Evolutionary conservation across 129 eudicot species (phyloP).

Genomic region (Mikania micrantha): DNA sequence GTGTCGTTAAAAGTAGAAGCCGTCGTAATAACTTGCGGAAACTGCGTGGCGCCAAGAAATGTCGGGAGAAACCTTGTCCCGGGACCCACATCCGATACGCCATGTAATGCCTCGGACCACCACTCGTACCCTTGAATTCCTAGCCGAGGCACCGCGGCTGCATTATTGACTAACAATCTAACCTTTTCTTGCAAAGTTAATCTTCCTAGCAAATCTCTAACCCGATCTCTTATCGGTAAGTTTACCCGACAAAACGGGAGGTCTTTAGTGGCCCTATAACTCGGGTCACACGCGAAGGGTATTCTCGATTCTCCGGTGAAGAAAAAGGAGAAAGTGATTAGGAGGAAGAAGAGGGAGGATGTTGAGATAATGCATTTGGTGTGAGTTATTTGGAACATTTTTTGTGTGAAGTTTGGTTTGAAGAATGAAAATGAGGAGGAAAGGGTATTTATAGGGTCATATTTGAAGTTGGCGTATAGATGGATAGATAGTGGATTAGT

Average conservation of each 20-base stretch:
- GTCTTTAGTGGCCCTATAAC: constrained; percentile 33
- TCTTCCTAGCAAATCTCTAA: constrained; percentile 64
- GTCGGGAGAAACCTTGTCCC: constrained; percentile 65
- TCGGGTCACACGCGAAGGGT: constrained; percentile 83
- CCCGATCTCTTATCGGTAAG: constrained; percentile 50
- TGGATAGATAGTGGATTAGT: constrained; percentile 25
- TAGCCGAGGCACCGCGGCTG: constrained; percentile 65
- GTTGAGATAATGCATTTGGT: constrained; percentile 29
- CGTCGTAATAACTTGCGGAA: constrained; percentile 85
- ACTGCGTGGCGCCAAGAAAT: constrained; percentile 82
- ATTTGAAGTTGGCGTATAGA: constrained; percentile 27
- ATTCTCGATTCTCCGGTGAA: constrained; percentile 38
- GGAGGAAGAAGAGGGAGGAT: constrained; percentile 15
- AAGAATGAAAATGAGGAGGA: constrained; percentile 20
- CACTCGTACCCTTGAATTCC: constrained; percentile 85
- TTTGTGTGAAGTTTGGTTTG: constrained; percentile 29
- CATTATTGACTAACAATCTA: constrained; percentile 63
- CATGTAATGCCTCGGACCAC: constrained; percentile 99
- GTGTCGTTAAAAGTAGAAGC: constrained; percentile 79
- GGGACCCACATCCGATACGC: constrained; percentile 79
- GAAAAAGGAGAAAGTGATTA: constrained; percentile 1
- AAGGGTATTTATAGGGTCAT: constrained; percentile 30
- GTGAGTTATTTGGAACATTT: constrained; percentile 22
- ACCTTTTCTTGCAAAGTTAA: constrained; percentile 69
- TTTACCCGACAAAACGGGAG: constrained; percentile 56